A percentile compares a stretch with the other conserved stretches of the same genome.
These are phyloP conservation scores for Arabidopsis hybrid DNA, from an alignment of 441 rosid species.

Conservation along the genomic window DNA sequence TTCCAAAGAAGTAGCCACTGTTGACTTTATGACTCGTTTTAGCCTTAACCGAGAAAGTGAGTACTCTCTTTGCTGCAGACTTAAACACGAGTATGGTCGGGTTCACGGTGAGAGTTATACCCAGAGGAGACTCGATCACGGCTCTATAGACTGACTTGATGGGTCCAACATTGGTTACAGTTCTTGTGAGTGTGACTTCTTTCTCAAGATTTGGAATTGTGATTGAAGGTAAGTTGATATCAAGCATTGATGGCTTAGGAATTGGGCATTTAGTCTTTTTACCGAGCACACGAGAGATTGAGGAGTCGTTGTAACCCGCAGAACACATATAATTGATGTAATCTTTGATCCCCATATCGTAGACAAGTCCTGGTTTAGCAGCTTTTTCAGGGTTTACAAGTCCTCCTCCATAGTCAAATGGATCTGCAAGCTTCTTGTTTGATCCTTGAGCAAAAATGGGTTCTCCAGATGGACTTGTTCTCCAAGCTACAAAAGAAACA, in stretches of 20 bases:
- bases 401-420: constrained; percentile 72
- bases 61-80: constrained; percentile 15
- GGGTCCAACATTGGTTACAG: constrained; percentile 53
- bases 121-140: constrained; percentile 40
- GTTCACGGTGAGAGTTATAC: constrained; percentile 34
- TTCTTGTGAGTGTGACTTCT: constrained; percentile 39
- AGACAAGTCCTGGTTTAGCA: constrained; percentile 60
- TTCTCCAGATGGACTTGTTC: constrained; percentile 52
- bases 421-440: constrained; percentile 50
- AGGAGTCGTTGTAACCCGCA: constrained; percentile 46
- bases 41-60: constrained; percentile 32
- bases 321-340: constrained; percentile 54
- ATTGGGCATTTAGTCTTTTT: constrained; percentile 32
- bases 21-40: constrained; percentile 25
- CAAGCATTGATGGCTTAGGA: constrained; percentile 49
- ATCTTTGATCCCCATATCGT: constrained; percentile 43
- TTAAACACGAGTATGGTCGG: constrained; percentile 34
- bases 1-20: constrained; percentile 41
- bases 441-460: constrained; percentile 52
- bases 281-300: constrained; percentile 34
- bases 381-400: constrained; percentile 63
- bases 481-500: constrained; percentile 49
- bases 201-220: constrained; percentile 49
- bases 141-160: constrained; percentile 31
- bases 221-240: constrained; percentile 63